Conservation (phyloP, 176 grass and related monocot species). For the Ananas comosus region DNA sequence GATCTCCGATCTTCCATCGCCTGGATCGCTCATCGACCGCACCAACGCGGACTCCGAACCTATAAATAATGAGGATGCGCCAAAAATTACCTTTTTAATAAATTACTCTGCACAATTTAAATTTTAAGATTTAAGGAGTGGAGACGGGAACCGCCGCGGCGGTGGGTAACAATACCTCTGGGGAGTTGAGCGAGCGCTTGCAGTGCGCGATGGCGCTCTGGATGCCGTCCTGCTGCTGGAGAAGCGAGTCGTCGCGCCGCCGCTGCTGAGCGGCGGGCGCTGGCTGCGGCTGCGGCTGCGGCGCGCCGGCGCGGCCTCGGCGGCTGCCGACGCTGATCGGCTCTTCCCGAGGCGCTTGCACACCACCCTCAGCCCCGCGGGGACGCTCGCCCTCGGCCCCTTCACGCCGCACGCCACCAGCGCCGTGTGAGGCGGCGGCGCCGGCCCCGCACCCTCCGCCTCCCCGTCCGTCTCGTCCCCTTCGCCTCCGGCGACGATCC, state of each 20-base stretch:
- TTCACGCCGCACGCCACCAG: constrained; percentile 61
- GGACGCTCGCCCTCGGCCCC: constrained; percentile 49
- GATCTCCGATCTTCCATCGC: constrained; percentile 20
- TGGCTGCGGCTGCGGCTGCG: not conserved
- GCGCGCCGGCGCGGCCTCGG: constrained; percentile 24
- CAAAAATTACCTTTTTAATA: too few species aligned
- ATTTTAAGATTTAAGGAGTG: not conserved
- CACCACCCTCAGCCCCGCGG: constrained; percentile 69
- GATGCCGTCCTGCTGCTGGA: constrained; percentile 85
- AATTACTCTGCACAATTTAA: too few species aligned
- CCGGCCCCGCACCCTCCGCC: not conserved
- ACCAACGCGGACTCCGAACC: constrained; percentile 49
- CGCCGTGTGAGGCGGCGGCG: constrained; percentile 8
- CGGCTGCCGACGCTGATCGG: constrained; percentile 73
- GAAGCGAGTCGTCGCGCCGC: constrained; percentile 73
- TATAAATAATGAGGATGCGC: constrained; percentile 1
- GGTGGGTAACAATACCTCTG: constrained; percentile 24
- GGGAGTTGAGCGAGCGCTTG: constrained; percentile 81
- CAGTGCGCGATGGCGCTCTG: constrained; percentile 96
- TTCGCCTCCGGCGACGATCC: not conserved
- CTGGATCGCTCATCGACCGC: constrained; percentile 46
- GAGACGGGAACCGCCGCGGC: not conserved
- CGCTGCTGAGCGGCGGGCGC: too few species aligned
- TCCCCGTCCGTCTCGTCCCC: not conserved
- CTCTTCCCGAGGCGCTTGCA: constrained; percentile 85